Conservation (phyloP, 345 rosid genomes). For the Moricandia arvensis region DNA sequence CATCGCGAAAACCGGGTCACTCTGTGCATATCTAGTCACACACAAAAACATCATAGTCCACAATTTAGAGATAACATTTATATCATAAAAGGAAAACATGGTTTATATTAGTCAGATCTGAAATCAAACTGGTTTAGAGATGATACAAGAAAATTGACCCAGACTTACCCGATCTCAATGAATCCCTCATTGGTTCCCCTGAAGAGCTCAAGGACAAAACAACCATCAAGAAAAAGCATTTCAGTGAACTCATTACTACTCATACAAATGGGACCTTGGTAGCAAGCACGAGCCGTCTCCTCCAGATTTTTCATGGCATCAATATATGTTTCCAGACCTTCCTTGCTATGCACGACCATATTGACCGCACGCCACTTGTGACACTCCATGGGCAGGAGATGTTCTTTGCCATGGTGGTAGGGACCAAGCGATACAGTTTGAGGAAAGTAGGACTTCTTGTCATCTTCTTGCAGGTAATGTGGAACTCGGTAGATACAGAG, state of each 20-base stretch:
- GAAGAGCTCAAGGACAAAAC: constrained; percentile 73
- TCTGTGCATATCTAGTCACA: constrained; percentile 49
- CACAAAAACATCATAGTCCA: background rate
- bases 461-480: constrained; percentile 44
- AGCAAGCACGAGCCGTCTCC: constrained; percentile 64
- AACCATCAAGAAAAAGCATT: constrained; percentile 86
- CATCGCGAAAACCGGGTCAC: constrained; percentile 82
- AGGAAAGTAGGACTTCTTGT: constrained; percentile 73
- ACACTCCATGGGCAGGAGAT: constrained; percentile 66
- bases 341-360: constrained; percentile 54
- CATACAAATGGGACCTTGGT: constrained; percentile 54
- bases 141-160: background rate
- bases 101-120: background rate
- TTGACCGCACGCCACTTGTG: constrained; percentile 84
- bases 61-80: background rate
- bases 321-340: constrained; percentile 53
- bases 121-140: background rate
- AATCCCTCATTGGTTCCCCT: constrained; percentile 73
- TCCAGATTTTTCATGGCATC: constrained; percentile 65
- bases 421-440: constrained; percentile 83
- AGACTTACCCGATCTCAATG: constrained; percentile 43
- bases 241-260: constrained; percentile 73
- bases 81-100: too few species aligned
- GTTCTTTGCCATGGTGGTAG: constrained; percentile 69
- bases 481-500: constrained; percentile 35